Percentiles rank a stretch among this genome's conserved stretches.
These are phyloP conservation scores for Prorocentrum cordatum DNA, from an alignment of 169 alveolate genomes.

Conservation along the genomic window DNA sequence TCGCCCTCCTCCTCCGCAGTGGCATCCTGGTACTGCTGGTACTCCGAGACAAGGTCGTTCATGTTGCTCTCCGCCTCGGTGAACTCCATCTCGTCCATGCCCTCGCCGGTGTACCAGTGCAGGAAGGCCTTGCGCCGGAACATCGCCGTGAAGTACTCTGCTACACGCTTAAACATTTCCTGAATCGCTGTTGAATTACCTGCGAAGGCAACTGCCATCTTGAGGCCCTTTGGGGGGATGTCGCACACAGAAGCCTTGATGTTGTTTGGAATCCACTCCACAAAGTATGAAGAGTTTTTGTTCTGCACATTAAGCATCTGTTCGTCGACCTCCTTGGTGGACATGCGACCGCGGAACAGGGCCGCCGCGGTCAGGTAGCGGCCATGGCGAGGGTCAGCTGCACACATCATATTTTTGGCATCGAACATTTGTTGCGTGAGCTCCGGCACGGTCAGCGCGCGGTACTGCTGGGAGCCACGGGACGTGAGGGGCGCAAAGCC, in stretches of 20 bases:
- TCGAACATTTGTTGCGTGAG: slow-evolving; percentile 86
- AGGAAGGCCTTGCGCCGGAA: too few species aligned
- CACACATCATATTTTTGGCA: slow-evolving; percentile 15
- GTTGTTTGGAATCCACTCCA: slow-evolving; percentile 74
- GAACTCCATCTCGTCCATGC: too few species aligned
- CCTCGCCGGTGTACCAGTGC: too few species aligned
- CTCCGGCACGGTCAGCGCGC: slow-evolving; percentile 98
- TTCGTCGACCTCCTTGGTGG: slow-evolving; percentile 13
- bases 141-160: too few species aligned
- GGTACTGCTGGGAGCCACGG: slow-evolving; percentile 96
- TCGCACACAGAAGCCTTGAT: too few species aligned
- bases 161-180: too few species aligned
- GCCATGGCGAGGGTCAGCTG: slow-evolving; percentile 9
- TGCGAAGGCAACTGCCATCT: too few species aligned
- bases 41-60: slow-evolving; percentile 93
- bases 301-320: slow-evolving; percentile 38
- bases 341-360: slow-evolving; percentile 19
- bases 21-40: slow-evolving; percentile 94
- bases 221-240: too few species aligned
- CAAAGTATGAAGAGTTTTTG: slow-evolving; percentile 30
- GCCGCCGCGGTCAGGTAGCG: slow-evolving; percentile 21
- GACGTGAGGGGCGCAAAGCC: slow-evolving; percentile 98
- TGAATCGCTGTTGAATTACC: too few species aligned
- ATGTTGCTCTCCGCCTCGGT: slow-evolving; percentile 84
- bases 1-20: slow-evolving; percentile 46